phyloP scores from a whole-genome alignment of 768 basidiomycete genomes.

The Mycena venus region DNA sequence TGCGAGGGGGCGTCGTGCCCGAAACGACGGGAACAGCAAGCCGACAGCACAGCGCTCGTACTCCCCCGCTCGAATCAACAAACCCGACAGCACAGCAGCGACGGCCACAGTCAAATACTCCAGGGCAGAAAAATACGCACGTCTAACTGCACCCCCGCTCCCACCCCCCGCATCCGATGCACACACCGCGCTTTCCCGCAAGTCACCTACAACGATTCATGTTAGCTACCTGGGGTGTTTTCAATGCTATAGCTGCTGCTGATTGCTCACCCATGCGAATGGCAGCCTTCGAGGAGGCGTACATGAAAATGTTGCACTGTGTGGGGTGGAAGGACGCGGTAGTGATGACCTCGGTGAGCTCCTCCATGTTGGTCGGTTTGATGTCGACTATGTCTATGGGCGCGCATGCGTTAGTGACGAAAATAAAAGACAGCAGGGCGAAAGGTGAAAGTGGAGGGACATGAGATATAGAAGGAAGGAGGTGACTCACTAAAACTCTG shows the following conservation, averaged over 20 bases:
- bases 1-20: too few species aligned
- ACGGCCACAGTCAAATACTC: too few species aligned
- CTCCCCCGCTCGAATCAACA: too few species aligned
- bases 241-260: too few species aligned
- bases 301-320: conserved; percentile 99
- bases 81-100: too few species aligned
- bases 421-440: not conserved
- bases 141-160: not conserved
- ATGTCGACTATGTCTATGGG: conserved; percentile 99
- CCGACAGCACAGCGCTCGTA: too few species aligned
- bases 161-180: not conserved
- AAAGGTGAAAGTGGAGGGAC: not conserved
- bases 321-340: conserved; percentile 98
- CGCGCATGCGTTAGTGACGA: too few species aligned
- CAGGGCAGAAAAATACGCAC: not conserved
- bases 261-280: conserved; percentile 99
- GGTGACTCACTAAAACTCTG: not conserved
- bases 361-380: conserved; percentile 99
- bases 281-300: conserved; percentile 98
- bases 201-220: too few species aligned
- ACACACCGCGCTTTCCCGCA: conserved; percentile 97
- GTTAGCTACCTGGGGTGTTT: too few species aligned
- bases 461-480: not conserved
- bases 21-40: too few species aligned
- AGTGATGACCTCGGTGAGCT: conserved; percentile 99